Evolutionary conservation across 441 rosid species (phyloP).

Genomic region (Gossypium schwendimanii): DNA sequence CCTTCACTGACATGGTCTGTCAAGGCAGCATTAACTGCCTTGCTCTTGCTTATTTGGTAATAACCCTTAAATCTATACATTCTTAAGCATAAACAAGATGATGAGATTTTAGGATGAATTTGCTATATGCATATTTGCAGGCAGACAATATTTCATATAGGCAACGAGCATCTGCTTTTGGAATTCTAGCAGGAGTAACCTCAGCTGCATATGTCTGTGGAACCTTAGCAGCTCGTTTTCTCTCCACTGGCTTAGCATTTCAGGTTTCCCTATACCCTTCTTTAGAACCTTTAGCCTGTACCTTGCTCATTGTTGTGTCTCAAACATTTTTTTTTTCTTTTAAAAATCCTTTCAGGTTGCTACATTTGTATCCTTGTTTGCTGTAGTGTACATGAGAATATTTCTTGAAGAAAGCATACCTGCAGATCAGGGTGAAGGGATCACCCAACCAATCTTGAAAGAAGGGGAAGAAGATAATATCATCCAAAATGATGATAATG

Average conservation of each 20-base stretch:
- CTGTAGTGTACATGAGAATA: constrained; percentile 66
- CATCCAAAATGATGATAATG: constrained; percentile 23
- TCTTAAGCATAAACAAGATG: not conserved
- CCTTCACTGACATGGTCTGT: constrained; percentile 53
- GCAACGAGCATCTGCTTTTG: constrained; percentile 57
- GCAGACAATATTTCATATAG: constrained; percentile 48
- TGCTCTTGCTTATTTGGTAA: constrained; percentile 84
- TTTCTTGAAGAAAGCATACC: constrained; percentile 50
- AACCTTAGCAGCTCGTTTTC: constrained; percentile 65
- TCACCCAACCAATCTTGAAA: constrained; percentile 46
- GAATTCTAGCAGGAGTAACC: constrained; percentile 50
- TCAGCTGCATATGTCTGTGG: constrained; percentile 47
- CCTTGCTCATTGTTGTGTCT: not conserved
- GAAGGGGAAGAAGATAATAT: constrained; percentile 14
- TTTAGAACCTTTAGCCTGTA: not conserved
- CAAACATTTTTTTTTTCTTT: not conserved
- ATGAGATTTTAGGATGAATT: too few species aligned
- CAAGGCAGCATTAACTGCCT: constrained; percentile 63
- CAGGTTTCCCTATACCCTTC: constrained; percentile 32
- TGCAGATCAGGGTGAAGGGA: constrained; percentile 12
- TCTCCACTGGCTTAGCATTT: constrained; percentile 45
- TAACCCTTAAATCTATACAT: not conserved
- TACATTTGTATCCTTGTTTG: constrained; percentile 41
- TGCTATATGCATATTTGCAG: constrained; percentile 25
- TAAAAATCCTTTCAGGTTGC: constrained; percentile 38